Evolutionary conservation across 2,329 filamentous ascomycete genomes (phyloP).

Genomic region (Thermochaetoides dissita): DNA sequence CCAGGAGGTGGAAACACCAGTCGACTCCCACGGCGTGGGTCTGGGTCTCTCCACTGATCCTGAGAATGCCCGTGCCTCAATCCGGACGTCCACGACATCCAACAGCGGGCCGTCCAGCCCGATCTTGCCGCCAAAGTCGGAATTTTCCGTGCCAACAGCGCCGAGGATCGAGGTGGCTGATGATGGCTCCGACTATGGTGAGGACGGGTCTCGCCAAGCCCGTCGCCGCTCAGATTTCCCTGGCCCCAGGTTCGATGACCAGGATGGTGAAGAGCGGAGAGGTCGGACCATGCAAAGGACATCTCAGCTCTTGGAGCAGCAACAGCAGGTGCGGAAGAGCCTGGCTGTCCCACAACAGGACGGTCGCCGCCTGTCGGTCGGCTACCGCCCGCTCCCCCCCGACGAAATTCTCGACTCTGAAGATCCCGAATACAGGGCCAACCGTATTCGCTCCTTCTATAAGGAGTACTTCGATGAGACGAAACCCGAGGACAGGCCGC

Average conservation of each 20-base stretch:
- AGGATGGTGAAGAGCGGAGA: slow-evolving; percentile 19
- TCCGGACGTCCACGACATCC: slow-evolving; percentile 1
- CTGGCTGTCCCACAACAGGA: slow-evolving; percentile 42
- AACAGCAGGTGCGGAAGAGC: slow-evolving; percentile 16
- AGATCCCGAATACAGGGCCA: slow-evolving; percentile 86
- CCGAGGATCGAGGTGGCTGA: slow-evolving; percentile 20
- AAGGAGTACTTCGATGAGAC: slow-evolving; percentile 97
- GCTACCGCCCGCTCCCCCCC: slow-evolving; percentile 74
- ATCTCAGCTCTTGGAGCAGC: slow-evolving; percentile 18
- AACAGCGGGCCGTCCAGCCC: slow-evolving; percentile 6
- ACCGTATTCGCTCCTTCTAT: slow-evolving; percentile 96
- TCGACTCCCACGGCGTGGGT: slow-evolving; percentile 7
- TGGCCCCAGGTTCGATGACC: slow-evolving; percentile 2
- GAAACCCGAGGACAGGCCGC: slow-evolving; percentile 32
- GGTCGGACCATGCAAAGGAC: slow-evolving; percentile 23
- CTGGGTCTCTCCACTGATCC: slow-evolving; percentile 10
- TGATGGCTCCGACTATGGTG: slow-evolving; percentile 19
- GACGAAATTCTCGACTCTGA: slow-evolving; percentile 67
- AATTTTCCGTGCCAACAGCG: slow-evolving; percentile 8
- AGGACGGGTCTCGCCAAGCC: too few species aligned
- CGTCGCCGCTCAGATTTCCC: too few species aligned
- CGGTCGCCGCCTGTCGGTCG: slow-evolving; percentile 49
- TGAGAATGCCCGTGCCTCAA: slow-evolving; percentile 9
- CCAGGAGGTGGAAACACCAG: slow-evolving; percentile 9
- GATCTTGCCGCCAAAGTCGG: slow-evolving; percentile 2